Evolutionary conservation across 768 basidiomycete genomes (phyloP), one percentile per base, ranked within the genome.

Genomic region (Mycena pura): DNA sequence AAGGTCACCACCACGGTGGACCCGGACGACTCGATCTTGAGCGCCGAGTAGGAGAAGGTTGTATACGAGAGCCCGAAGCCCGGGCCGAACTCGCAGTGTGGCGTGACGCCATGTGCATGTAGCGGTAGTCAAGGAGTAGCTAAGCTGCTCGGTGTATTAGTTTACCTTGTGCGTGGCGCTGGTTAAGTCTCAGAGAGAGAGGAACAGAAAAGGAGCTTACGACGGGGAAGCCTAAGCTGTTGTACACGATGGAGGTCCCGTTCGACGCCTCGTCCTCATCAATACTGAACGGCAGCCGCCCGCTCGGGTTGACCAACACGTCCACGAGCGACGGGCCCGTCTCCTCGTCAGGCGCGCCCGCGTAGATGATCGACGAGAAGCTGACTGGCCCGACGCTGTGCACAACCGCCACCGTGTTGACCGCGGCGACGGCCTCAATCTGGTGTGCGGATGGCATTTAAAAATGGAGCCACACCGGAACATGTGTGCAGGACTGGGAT

Each of bases 321-420:
- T 95, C 92, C 11, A 89, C 82, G 17, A 95, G 81, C 5, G 87
- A 81, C 60, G 88, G 89, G 0, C 92, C 92, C 0, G 89, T 87
- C 75, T 96, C 91, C 69, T 91, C 88, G 21, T 93, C 93, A 14
- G 77, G 73, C 21, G 62, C 62, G 3, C 57, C 57, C 0, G 47
- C 48, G n/a, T 49, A 58, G 1, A 58, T 17, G 15, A 87, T 61
- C 92, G 92, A 95, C 7, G 79, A 70, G 70, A 93, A 82, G 15
- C 83, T 70, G 3, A 91, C 82, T 0, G 90, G 88, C 3, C 93
- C 93, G 34, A 93, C 90, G 11, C 86, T 86, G 72, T 93, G 88
- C 3, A 90, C 77, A n/a, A 95, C 84, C 25, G 92, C 94, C 56
- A 95, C 82, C 7, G 91, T 93, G 72, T 92, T 92, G 1, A 85